These are phyloP conservation scores for Corinectria fuckeliana DNA, from an alignment of 2,329 filamentous ascomycete genomes.

Conservation along the genomic window DNA sequence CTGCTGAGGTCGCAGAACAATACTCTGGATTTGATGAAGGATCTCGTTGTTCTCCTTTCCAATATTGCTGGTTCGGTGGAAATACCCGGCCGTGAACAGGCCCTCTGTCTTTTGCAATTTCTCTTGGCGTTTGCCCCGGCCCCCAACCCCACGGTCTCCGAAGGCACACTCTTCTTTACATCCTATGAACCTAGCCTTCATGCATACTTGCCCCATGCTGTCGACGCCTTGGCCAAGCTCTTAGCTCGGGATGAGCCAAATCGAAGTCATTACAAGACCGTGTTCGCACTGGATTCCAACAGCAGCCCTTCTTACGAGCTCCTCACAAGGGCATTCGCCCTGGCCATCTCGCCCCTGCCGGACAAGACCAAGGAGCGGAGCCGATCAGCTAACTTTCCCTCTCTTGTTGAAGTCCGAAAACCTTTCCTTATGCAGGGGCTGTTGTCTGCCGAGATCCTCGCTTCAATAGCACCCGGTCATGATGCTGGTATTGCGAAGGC, in stretches of 20 bases:
- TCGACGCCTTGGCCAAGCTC: slow-evolving; percentile 90
- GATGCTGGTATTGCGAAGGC: slow-evolving; percentile 75
- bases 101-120: slow-evolving; percentile 85
- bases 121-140: slow-evolving; percentile 87
- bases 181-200: slow-evolving; percentile 82
- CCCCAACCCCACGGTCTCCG: slow-evolving; percentile 66
- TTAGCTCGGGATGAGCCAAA: slow-evolving; percentile 95
- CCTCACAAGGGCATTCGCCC: slow-evolving; percentile 83
- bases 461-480: slow-evolving; percentile 73
- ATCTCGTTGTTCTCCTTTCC: slow-evolving; percentile 85
- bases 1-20: slow-evolving; percentile 82
- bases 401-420: slow-evolving; percentile 82
- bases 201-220: slow-evolving; percentile 85
- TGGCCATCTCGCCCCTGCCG: slow-evolving; percentile 85
- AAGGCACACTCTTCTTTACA: slow-evolving; percentile 74
- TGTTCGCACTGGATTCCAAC: slow-evolving; percentile 76
- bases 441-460: slow-evolving; percentile 86
- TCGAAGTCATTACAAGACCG: slow-evolving; percentile 78
- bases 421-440: slow-evolving; percentile 92
- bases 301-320: slow-evolving; percentile 75
- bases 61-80: slow-evolving; percentile 85
- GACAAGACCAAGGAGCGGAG: slow-evolving; percentile 62
- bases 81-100: slow-evolving; percentile 85
- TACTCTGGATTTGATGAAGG: slow-evolving; percentile 97
- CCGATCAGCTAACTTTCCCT: slow-evolving; percentile 65